Evolutionary conservation across 2,329 filamentous ascomycete species (phyloP).

Genomic region (Sordariomycetes sp.): DNA sequence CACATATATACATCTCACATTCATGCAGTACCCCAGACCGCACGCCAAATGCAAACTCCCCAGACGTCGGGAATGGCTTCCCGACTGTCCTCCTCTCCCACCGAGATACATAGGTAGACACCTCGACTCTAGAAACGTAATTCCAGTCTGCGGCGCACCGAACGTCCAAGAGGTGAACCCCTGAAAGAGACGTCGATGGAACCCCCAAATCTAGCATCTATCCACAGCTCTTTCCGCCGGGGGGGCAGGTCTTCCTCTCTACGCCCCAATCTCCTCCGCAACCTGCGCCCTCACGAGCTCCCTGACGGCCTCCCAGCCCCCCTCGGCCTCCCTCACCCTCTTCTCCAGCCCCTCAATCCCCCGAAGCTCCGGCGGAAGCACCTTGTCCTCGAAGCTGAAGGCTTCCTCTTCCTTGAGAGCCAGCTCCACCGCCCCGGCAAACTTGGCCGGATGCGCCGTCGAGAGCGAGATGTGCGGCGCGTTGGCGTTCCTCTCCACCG

Average conservation of each 20-base stretch:
- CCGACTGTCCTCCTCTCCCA: no score
- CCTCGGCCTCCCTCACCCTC: constrained; percentile 59
- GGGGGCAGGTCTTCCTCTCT: background rate
- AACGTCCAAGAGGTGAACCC: no score
- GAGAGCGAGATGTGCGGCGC: constrained; percentile 72
- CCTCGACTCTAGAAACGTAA: no score
- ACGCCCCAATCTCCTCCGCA: constrained; percentile 42
- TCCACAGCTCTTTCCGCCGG: background rate
- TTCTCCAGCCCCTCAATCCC: constrained; percentile 68
- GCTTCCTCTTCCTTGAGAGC: constrained; percentile 61
- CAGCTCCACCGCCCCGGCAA: constrained; percentile 71
- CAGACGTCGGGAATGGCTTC: no score
- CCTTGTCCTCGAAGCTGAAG: constrained; percentile 64
- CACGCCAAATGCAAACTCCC: no score
- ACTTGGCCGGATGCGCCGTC: constrained; percentile 94
- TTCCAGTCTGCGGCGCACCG: no score
- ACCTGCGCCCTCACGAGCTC: constrained; percentile 68
- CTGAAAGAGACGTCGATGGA: background rate
- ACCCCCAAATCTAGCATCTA: background rate
- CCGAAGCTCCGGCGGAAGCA: constrained; percentile 72
- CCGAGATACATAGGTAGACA: no score
- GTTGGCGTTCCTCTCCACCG: constrained; percentile 41
- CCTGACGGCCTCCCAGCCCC: constrained; percentile 64
- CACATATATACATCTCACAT: no score
- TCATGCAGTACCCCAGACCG: no score